A percentile compares a stretch with the other conserved stretches of the same genome.
Evolutionary conservation across 73 alveolate genomes (phyloP).

Genomic region (Paramecium primaurelia): DNA sequence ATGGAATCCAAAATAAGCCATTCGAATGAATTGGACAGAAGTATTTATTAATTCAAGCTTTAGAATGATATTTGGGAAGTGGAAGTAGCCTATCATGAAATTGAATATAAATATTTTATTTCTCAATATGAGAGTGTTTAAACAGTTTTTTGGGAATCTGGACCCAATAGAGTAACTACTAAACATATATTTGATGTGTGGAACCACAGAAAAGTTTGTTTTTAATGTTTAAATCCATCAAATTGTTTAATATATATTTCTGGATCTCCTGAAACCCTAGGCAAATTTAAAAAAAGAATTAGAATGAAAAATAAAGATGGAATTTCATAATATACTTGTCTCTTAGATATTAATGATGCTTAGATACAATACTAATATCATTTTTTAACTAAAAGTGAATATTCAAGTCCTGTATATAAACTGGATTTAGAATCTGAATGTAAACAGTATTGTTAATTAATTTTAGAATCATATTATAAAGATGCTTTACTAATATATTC

Average conservation of each 20-base stretch:
- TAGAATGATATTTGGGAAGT: slow-evolving; percentile 27
- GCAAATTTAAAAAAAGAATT: neutral
- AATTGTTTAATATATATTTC: neutral
- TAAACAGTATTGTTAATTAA: neutral
- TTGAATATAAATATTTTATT: neutral
- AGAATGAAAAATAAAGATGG: slow-evolving; percentile 11
- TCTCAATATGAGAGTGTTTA: neutral
- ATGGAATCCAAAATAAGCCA: slow-evolving; percentile 3
- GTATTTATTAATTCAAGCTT: neutral
- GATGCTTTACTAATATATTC: neutral
- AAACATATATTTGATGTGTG: neutral
- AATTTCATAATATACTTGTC: neutral
- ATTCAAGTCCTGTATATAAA: neutral
- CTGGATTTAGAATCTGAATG: neutral
- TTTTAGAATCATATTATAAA: slow-evolving; percentile 14
- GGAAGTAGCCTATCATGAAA: neutral
- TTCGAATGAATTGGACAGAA: slow-evolving; percentile 8
- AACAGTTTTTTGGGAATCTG: neutral
- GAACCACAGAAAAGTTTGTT: neutral
- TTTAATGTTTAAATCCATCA: neutral
- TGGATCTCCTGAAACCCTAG: neutral
- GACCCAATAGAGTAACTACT: neutral
- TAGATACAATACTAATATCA: neutral
- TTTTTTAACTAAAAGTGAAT: neutral
- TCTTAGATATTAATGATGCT: neutral